These are phyloP conservation scores for Boletus barrowsii DNA, from an alignment of 768 basidiomycete species.

Conservation along the genomic window DNA sequence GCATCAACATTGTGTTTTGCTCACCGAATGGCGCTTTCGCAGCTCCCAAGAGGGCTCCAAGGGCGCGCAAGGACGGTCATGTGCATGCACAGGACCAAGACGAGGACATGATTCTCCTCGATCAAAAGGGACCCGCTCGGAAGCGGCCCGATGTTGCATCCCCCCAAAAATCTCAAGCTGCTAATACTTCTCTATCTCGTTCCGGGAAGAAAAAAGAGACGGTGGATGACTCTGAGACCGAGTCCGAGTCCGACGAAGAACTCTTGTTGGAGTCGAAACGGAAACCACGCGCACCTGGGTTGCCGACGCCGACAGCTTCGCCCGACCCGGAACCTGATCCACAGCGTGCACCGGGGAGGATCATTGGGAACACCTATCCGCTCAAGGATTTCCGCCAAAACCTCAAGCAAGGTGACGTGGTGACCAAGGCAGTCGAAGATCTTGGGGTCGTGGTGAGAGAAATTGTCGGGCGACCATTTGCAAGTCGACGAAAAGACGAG, in stretches of 20 bases:
- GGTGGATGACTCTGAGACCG: constrained; percentile 50
- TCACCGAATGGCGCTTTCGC: neutral
- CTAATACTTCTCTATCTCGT: neutral
- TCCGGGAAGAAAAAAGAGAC: constrained; percentile 15
- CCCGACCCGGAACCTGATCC: constrained; percentile 43
- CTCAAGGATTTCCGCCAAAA: constrained; percentile 75
- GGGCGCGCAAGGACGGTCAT: constrained; percentile 60
- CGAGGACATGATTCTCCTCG: constrained; percentile 59
- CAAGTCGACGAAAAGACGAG: constrained; percentile 60
- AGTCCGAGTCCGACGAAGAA: constrained; percentile 44
- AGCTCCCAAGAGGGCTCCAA: constrained; percentile 65
- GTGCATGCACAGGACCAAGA: constrained; percentile 59
- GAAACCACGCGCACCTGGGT: constrained; percentile 13
- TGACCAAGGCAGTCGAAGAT: constrained; percentile 84
- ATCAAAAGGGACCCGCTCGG: constrained; percentile 24
- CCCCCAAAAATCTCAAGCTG: constrained; percentile 5
- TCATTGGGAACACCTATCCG: constrained; percentile 73
- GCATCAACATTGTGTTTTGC: neutral
- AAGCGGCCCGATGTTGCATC: constrained; percentile 13
- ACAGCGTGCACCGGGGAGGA: constrained; percentile 62
- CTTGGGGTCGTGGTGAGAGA: constrained; percentile 68
- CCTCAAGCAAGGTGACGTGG: constrained; percentile 69
- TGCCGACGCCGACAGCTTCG: constrained; percentile 57
- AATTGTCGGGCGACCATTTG: constrained; percentile 69
- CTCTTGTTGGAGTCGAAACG: constrained; percentile 14